Evolutionary conservation across 495 filamentous ascomycete genomes (phyloP).

Genomic region (Tuber calosporum): DNA sequence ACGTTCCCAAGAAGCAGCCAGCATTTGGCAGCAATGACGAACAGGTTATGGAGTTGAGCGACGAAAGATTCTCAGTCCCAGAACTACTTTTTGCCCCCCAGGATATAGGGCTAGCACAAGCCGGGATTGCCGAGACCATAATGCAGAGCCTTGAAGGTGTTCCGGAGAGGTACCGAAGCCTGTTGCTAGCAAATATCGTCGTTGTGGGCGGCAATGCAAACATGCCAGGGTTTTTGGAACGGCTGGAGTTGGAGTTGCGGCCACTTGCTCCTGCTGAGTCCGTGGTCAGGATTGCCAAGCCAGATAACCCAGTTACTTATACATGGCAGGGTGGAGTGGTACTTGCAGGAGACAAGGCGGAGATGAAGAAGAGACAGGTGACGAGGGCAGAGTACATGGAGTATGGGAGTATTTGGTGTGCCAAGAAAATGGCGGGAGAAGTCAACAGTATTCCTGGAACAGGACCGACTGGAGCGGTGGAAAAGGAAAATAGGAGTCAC

Average conservation of each 20-base stretch:
- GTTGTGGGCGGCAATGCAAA: slow-evolving; percentile 80
- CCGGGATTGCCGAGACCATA: slow-evolving; percentile 71
- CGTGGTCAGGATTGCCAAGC: slow-evolving; percentile 61
- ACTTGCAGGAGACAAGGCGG: slow-evolving; percentile 60
- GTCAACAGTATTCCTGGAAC: slow-evolving; percentile 19
- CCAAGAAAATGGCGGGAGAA: slow-evolving; percentile 59
- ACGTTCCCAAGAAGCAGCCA: slow-evolving; percentile 54
- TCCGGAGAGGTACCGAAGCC: slow-evolving; percentile 67
- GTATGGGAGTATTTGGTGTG: slow-evolving; percentile 69
- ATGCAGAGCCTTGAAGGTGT: slow-evolving; percentile 71
- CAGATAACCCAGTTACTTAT: slow-evolving; percentile 67
- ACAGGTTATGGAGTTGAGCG: slow-evolving; percentile 76
- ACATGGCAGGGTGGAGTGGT: slow-evolving; percentile 78
- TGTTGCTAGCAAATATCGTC: slow-evolving; percentile 76
- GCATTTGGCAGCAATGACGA: slow-evolving; percentile 48
- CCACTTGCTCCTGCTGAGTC: slow-evolving; percentile 70
- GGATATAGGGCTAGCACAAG: slow-evolving; percentile 81
- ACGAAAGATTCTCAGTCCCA: slow-evolving; percentile 85
- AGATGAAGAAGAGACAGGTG: slow-evolving; percentile 57
- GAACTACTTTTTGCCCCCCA: slow-evolving; percentile 80
- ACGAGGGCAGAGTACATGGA: slow-evolving; percentile 88
- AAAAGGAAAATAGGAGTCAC: slow-evolving; percentile 33
- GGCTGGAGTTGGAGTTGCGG: slow-evolving; percentile 71
- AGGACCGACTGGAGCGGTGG: slow-evolving; percentile 18
- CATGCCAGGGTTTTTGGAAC: slow-evolving; percentile 72